phyloP scores from a whole-genome alignment of 2,329 filamentous ascomycete genomes.

The Clarireedia monteithiana region DNA sequence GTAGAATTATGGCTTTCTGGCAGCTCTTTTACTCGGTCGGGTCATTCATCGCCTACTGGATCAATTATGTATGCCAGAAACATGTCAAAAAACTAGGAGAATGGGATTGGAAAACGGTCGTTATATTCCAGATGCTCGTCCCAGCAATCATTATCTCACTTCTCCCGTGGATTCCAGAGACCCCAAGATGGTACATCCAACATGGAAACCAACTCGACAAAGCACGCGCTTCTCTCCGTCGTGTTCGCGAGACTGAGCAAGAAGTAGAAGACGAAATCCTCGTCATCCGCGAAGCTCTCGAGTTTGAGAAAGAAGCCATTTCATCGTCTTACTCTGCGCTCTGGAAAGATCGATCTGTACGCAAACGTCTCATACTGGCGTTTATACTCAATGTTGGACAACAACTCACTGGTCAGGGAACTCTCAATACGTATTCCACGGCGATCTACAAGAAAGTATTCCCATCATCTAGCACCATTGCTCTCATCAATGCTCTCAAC shows the following conservation, averaged over 20 bases:
- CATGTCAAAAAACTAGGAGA: slow-evolving; percentile 38
- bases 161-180: slow-evolving; percentile 60
- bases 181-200: slow-evolving; percentile 61
- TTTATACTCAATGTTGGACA: slow-evolving; percentile 60
- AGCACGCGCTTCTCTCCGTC: slow-evolving; percentile 42
- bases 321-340: slow-evolving; percentile 54
- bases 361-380: slow-evolving; percentile 58
- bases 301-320: slow-evolving; percentile 65
- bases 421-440: slow-evolving; percentile 63
- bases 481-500: slow-evolving; percentile 66
- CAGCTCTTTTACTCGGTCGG: slow-evolving; percentile 60
- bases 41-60: slow-evolving; percentile 23
- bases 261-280: slow-evolving; percentile 51
- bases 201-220: slow-evolving; percentile 45
- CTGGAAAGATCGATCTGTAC: slow-evolving; percentile 61
- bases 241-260: slow-evolving; percentile 51
- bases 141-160: slow-evolving; percentile 53
- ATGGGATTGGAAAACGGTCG: slow-evolving; percentile 68
- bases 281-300: slow-evolving; percentile 58
- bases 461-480: slow-evolving; percentile 48
- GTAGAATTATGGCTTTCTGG: slow-evolving; percentile 63
- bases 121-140: slow-evolving; percentile 66
- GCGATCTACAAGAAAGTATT: slow-evolving; percentile 67
- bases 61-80: slow-evolving; percentile 19
- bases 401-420: slow-evolving; percentile 60